Evolutionary conservation across 768 basidiomycete genomes (phyloP).

Genomic region (Lactarius deliciosus): DNA sequence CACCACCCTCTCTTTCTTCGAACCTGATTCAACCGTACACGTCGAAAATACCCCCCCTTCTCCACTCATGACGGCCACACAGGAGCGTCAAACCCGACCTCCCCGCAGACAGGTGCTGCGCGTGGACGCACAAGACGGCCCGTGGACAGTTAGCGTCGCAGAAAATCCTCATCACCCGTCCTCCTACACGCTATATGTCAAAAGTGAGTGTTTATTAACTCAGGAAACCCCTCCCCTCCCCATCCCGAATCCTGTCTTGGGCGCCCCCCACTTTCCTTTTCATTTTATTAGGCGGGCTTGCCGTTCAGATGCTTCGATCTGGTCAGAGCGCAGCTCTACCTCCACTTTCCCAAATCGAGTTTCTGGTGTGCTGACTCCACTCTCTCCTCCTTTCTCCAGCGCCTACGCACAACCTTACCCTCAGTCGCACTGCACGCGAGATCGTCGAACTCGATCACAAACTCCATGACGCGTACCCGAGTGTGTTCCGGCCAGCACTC

Average conservation of each 20-base stretch:
- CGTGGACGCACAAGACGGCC: conserved; percentile 74
- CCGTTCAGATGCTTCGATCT: conserved; percentile 11
- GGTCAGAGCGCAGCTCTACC: conserved; percentile 25
- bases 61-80: conserved; percentile 32
- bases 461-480: conserved; percentile 64
- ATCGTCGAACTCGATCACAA: conserved; percentile 81
- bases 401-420: conserved; percentile 85
- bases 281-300: conserved; percentile 22
- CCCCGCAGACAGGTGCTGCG: conserved; percentile 49
- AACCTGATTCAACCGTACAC: conserved; percentile 37
- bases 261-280: conserved; percentile 22
- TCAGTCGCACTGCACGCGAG: conserved; percentile 75
- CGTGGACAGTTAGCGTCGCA: conserved; percentile 87
- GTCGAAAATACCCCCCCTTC: conserved; percentile 29
- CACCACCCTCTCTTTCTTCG: conserved; percentile 46
- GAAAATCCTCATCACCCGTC: conserved; percentile 74
- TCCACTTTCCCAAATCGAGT: conserved; percentile 28
- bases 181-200: conserved; percentile 83
- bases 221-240: conserved; percentile 29
- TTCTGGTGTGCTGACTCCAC: conserved; percentile 22
- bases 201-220: conserved; percentile 59
- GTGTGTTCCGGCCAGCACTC: conserved; percentile 55
- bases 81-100: conserved; percentile 34
- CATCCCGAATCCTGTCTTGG: not conserved
- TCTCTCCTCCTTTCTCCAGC: conserved; percentile 47